Evolutionary conservation across 1,139 yeast genomes (phyloP), one percentile per base, ranked within the genome.

Genomic region (Hanseniaspora sp.): DNA sequence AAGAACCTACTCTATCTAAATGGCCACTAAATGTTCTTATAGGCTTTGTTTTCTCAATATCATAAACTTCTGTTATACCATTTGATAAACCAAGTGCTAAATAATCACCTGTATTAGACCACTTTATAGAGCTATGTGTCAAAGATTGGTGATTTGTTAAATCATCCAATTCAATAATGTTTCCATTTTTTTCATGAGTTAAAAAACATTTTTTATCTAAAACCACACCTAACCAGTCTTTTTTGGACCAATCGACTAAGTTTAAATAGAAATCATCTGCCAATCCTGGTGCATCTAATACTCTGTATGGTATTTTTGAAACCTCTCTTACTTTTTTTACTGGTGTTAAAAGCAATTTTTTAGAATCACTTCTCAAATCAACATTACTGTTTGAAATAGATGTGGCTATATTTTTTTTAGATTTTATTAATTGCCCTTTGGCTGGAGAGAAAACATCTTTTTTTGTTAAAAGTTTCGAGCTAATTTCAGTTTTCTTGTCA

Each of bases 101-200:
- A 71, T 92, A 96, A 18, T 95, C 83, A 37, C 96, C 94, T n/a
- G 86, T 79, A 63, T 83, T 95, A 55, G 92, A 86, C 99, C 99
- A 92, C 57, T 86, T 82, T 35, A 92, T 71, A 63, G 95, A 83
- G 9, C 39, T 49, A 28, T 49, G 53, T 28, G 33, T 37, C 12
- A 49, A 11, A 30, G 47, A 43, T 13, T 47, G 52, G 45, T 61
- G 60, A 38, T 63, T 65, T 9, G 35, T 46, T n/a, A 67, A 64
- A 46, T 64, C 67, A 62, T 96, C 86, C 52, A 94, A 73, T 60
- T 92, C 77, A 59, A 82, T 82, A 1, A 92, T 97, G 5, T 83
- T 78, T 41, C 95, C 96, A 0, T 90, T 79, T 13, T 82, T 74
- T 1, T 95, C 95, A 66, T 88, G 90, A 90, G 97, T 90, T 29